Percentiles rank a stretch among this genome's conserved stretches.
Evolutionary conservation across 2,329 filamentous ascomycete genomes (phyloP).

Genomic region (Hyphodiscus sp.): DNA sequence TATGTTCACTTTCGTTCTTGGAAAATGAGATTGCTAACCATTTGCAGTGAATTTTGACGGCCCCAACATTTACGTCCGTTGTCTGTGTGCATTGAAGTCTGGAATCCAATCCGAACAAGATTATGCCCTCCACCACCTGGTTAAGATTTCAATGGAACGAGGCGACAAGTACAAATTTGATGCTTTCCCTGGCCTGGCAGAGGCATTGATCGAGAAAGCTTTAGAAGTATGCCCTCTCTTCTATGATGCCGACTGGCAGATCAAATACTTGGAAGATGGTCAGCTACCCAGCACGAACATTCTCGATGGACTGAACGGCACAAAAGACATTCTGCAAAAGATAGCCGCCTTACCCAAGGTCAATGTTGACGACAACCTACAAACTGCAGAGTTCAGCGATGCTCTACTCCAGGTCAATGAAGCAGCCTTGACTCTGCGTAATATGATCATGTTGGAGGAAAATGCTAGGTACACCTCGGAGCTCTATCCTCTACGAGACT

Average conservation of each 20-base stretch:
- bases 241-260: constrained; percentile 74
- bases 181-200: constrained; percentile 80
- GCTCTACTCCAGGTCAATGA: constrained; percentile 74
- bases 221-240: constrained; percentile 73
- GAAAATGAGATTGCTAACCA: constrained; percentile 10
- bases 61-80: constrained; percentile 87
- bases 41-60: constrained; percentile 54
- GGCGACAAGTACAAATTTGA: constrained; percentile 96
- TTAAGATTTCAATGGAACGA: constrained; percentile 91
- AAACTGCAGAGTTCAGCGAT: constrained; percentile 64
- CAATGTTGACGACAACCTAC: constrained; percentile 60
- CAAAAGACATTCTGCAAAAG: constrained; percentile 63
- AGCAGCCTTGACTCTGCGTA: constrained; percentile 79
- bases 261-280: constrained; percentile 62
- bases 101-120: constrained; percentile 74
- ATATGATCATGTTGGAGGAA: constrained; percentile 90
- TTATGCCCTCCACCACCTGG: constrained; percentile 88
- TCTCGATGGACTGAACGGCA: constrained; percentile 60
- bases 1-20: constrained; percentile 35
- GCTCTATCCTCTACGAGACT: constrained; percentile 69
- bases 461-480: constrained; percentile 79
- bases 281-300: constrained; percentile 45
- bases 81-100: constrained; percentile 76
- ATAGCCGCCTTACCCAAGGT: constrained; percentile 57
- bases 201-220: constrained; percentile 80